Evolutionary conservation across 257 asterid genomes (phyloP), one percentile per base, ranked within the genome.

Genomic region (Echium plantagineum): DNA sequence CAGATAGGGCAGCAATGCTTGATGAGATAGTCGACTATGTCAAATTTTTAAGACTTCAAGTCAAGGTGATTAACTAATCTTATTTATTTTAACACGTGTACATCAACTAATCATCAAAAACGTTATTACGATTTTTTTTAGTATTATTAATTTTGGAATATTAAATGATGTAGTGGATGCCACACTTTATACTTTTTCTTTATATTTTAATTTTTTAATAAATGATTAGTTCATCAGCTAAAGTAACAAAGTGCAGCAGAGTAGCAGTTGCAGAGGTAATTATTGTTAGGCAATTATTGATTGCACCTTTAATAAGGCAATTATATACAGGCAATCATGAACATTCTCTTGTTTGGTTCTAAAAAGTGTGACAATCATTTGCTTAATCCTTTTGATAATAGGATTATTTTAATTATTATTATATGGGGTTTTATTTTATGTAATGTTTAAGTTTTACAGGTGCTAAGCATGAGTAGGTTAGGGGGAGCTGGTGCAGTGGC

Each of bases 401-500:
- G 61, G 66, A 24, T 1, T 24, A 67, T 55, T 67, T 66, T 32
- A 66, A 24, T 1, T 24, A 67, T 55, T 67, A 68, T 32, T 35
- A 26, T 9, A 19, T 35, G 2, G 9, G 46, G 46, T 35, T 35
- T 35, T 35, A 35, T 35, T 12, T 35, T 35, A 0, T 35, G 46
- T 35, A 35, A 35, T 35, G 13, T 7, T 35, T 1, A 35, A 35
- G 65, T 26, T 58, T 71, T 77, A 59, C 85, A 93, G 99, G 97
- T 93, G 71, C 78, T 93, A 79, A 93, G 99, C 79, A 86, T 93
- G 94, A 93, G 99, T 72, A 76, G 99, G 85, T 74, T 93, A 77
- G 99, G 99, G 63, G 99, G 91, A 71, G 95, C 95, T 66, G 95
- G 94, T 18, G 98, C 98, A 12, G 98, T 89, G 58, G 98, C 97